phyloP scores from a whole-genome alignment of 495 filamentous ascomycete genomes.

The Penicillium odoratum region DNA sequence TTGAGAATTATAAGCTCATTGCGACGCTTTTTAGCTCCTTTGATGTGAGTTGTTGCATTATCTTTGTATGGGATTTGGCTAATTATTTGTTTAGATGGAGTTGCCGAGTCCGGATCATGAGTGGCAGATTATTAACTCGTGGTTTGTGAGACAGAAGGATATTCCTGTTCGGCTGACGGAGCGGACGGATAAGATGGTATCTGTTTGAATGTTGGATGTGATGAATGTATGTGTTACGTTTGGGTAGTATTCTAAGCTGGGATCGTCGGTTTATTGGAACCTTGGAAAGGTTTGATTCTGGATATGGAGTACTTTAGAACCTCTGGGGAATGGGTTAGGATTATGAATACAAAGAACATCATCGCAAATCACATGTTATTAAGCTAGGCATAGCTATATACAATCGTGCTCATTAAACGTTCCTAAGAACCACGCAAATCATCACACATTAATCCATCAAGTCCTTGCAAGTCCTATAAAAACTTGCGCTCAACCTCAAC shows the following conservation, averaged over 20 bases:
- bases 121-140: conserved; percentile 33
- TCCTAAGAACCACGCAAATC: not conserved
- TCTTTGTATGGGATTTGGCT: not conserved
- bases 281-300: not conserved
- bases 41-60: conserved; percentile 42
- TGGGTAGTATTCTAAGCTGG: not conserved
- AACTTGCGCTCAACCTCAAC: conserved; percentile 42
- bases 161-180: conserved; percentile 17
- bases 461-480: not conserved
- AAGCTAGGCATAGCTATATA: not conserved
- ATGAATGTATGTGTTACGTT: not conserved
- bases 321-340: no score
- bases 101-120: conserved; percentile 27
- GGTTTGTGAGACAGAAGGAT: conserved; percentile 36
- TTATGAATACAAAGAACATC: not conserved
- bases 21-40: conserved; percentile 68
- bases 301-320: not conserved
- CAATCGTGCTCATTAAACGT: not conserved
- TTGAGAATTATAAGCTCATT: conserved; percentile 79
- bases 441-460: conserved; percentile 1
- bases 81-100: conserved; percentile 25
- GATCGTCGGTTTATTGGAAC: no score
- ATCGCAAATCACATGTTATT: not conserved
- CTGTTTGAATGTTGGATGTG: not conserved
- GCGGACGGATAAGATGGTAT: not conserved